phyloP scores from a whole-genome alignment of 257 asterid genomes.

The Solanum appendiculatum region DNA sequence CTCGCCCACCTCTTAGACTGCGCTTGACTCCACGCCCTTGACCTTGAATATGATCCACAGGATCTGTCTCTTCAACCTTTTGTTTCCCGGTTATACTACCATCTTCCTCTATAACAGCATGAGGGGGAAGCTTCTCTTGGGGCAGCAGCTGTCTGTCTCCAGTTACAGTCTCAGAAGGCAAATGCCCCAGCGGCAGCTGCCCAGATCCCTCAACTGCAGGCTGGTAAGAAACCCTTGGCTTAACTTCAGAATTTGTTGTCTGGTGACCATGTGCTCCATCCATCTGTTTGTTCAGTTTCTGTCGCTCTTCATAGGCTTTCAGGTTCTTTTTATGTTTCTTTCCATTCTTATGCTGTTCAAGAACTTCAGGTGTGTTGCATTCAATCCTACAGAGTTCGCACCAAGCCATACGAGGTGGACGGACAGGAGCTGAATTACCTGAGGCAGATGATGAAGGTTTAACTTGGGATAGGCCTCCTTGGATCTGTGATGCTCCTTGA shows the following conservation, averaged over 20 bases:
- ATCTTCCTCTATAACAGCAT: slow-evolving; percentile 16
- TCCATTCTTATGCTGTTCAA: slow-evolving; percentile 46
- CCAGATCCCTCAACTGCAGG: slow-evolving; percentile 14
- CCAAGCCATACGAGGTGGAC: slow-evolving; percentile 21
- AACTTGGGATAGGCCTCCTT: slow-evolving; percentile 16
- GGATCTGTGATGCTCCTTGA: slow-evolving; percentile 15
- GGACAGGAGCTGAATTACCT: slow-evolving; percentile 8
- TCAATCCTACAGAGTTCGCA: slow-evolving; percentile 57
- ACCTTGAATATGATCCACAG: slow-evolving; percentile 14
- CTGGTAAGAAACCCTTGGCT: slow-evolving; percentile 17
- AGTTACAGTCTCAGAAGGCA: slow-evolving; percentile 8
- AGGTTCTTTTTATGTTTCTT: slow-evolving; percentile 52
- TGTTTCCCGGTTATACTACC: slow-evolving; percentile 17
- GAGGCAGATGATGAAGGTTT: slow-evolving; percentile 6
- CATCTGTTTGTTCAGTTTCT: slow-evolving; percentile 17
- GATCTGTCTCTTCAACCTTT: slow-evolving; percentile 22
- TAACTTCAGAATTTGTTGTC: slow-evolving; percentile 9
- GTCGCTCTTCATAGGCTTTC: slow-evolving; percentile 32
- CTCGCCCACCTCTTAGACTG: slow-evolving; percentile 27
- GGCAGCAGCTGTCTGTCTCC: slow-evolving; percentile 7
- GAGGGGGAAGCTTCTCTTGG: slow-evolving; percentile 21
- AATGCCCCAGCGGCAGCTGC: slow-evolving; percentile 13
- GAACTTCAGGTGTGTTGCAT: slow-evolving; percentile 49
- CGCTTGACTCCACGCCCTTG: slow-evolving; percentile 29
- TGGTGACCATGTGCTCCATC: slow-evolving; percentile 15